Conservation (phyloP, 1,284 basidiomycete species). For the Tilletia indica region DNA sequence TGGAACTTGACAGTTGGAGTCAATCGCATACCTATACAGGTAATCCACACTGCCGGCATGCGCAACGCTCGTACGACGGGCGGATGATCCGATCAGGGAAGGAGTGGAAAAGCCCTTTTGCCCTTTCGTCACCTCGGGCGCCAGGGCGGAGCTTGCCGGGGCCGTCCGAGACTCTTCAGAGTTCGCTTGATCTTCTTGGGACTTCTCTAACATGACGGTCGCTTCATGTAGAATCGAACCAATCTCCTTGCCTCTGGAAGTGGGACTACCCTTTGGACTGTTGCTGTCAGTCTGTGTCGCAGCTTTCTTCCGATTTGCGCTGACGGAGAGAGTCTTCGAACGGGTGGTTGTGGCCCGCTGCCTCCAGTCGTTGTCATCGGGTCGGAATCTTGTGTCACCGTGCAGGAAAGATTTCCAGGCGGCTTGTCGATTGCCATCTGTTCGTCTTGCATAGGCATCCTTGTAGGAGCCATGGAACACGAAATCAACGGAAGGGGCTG, state of each 20-base stretch:
- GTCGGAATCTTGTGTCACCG: neutral
- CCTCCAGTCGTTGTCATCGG: conserved; percentile 13
- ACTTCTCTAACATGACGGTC: too few species aligned
- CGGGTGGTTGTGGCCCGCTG: neutral
- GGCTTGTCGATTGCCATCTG: conserved; percentile 30
- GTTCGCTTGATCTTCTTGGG: too few species aligned
- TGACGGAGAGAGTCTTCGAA: neutral
- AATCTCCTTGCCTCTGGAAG: too few species aligned
- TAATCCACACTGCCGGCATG: conserved; percentile 27
- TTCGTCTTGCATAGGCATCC: conserved; percentile 39
- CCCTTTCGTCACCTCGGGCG: too few species aligned
- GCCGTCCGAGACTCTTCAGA: too few species aligned
- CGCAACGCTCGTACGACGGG: neutral
- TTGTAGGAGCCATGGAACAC: conserved; percentile 35
- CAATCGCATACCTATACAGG: conserved; percentile 32
- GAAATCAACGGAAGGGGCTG: conserved; percentile 32
- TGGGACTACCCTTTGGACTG: too few species aligned
- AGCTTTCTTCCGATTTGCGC: neutral
- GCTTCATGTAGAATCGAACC: too few species aligned
- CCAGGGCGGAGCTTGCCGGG: too few species aligned
- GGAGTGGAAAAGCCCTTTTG: too few species aligned
- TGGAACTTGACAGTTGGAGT: conserved; percentile 29
- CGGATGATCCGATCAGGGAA: too few species aligned
- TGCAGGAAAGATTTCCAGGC: conserved; percentile 27
- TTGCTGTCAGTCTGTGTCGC: too few species aligned